Base-by-base conservation (phyloP, 1,284 basidiomycete genomes). In the Fomitopsis schrenkii region DNA sequence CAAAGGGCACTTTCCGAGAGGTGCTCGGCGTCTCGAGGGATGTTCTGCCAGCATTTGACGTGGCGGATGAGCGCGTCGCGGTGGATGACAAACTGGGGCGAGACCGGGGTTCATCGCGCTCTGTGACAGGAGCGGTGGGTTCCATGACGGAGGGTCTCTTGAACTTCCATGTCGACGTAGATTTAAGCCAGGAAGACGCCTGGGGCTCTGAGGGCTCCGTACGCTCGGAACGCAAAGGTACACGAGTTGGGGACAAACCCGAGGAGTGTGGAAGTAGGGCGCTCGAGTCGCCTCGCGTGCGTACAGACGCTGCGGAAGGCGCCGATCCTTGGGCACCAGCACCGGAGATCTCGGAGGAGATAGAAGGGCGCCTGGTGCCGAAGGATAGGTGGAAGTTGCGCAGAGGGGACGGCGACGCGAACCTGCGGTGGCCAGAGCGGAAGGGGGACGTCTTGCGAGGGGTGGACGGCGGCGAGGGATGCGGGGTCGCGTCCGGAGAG, bases 31-130 rank as follows among this genome's bases (percentile, higher is more conserved):
- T 73, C 26, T 80, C 75, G 53, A 76, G 76, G 9, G 73, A 74
- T 9, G 79, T 79, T 17, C 76, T 73, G 26, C 52, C 52, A 26
- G 74, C 68, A 55, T 63, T 62, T 17, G 77, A 74, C 4, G 79
- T 79, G 57, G 73, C 71, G 17, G 84, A 83, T 44, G 80, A 83
- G 66, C 76, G 82, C 36, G 87, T 87, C 56, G 82, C 78, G 10
- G 78, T 80, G 19, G 88, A 90, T 44, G 86, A 89, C 61, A 87
- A 79, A 69, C 88, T 90, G 10, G 85, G 86, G 35, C 88, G 81
- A 30, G 87, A 83, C 50, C 78, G 82, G 30, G 71, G 61, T 45
- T 62, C 62, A 40, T 67, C 64, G 44, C 57, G 33, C 19, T 70
- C 76, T 33, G 80, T 74, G 60, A 78, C 71, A 35, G 72, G 63